Evolutionary conservation across 179 eudicot genomes (phyloP), one percentile per base, ranked within the genome.

Genomic region (Drosera spatulata): DNA sequence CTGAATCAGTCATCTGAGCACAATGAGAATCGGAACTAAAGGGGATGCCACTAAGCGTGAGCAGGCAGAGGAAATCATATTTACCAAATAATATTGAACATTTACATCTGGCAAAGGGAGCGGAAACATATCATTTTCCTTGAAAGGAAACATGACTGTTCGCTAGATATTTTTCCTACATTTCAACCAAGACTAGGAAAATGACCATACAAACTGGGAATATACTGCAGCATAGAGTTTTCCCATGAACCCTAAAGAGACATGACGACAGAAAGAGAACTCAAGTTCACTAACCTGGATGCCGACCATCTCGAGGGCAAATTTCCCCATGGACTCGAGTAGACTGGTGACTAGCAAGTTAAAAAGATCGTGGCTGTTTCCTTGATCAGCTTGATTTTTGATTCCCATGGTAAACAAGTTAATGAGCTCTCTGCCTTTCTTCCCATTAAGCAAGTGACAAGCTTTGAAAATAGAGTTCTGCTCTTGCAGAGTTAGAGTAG

Each of bases 321-420:
- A 72, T 69, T 81, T 86, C 54, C 95, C 99, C 93, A 86, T 65
- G 55, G 78, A 74, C 76, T 78, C 81, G 13, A 93, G 79, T 74
- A 93, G 60, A 66, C 68, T 73, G 61, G 84, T 79, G 53, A 93
- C 78, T 13, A 89, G 78, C 55, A 82, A 60, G 63, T 62, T 66
- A 59, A 75, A 72, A 61, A 54, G 55, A 47, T 68, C 65, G 4
- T 60, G 55, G 38, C 41, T 55, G 12, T 71, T 69, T 39, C 69
- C 73, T 59, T 50, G 50, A 47, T 63, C 73, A 55, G 69, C 46
- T 37, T 68, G 71, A 51, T 45, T 58, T 61, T 61, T 64, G 7
- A 55, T 61, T 22, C 61, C 85, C 64, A 75, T 77, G 40, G 78
- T 73, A 60, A 84, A 56, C 12, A 79, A 80, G n/a, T 74, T 68